phyloP scores from a whole-genome alignment of 2,329 filamentous ascomycete species.

The Alternaria incomplexa region DNA sequence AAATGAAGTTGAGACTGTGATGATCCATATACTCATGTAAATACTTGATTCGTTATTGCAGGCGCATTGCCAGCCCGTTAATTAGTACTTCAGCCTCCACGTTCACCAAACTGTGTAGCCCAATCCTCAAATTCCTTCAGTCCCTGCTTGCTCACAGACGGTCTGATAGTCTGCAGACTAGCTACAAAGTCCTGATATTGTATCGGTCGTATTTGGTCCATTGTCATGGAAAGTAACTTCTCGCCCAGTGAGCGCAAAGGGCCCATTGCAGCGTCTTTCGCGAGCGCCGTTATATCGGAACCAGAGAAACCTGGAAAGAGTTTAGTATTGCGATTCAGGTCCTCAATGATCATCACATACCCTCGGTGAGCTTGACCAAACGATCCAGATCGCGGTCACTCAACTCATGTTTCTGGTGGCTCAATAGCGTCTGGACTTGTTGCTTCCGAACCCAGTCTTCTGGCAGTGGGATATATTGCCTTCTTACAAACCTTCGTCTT shows the following conservation, averaged over 20 bases:
- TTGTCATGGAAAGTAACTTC: conserved; percentile 85
- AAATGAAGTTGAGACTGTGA: neutral
- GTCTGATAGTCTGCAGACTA: conserved; percentile 83
- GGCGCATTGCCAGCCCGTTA: neutral
- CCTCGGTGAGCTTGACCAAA: conserved; percentile 82
- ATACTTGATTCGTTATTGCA: neutral
- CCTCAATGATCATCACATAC: conserved; percentile 57
- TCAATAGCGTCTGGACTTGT: conserved; percentile 79
- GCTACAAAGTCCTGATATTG: conserved; percentile 81
- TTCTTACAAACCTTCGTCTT: conserved; percentile 83
- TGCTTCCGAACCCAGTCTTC: conserved; percentile 80
- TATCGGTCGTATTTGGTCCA: conserved; percentile 93
- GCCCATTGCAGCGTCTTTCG: conserved; percentile 98
- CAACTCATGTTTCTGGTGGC: conserved; percentile 85
- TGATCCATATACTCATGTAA: neutral
- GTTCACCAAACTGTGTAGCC: conserved; percentile 90
- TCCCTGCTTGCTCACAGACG: conserved; percentile 85
- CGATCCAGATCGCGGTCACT: conserved; percentile 72
- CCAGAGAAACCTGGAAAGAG: conserved; percentile 83
- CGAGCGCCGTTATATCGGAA: conserved; percentile 93
- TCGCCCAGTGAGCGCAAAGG: conserved; percentile 89
- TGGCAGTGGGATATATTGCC: conserved; percentile 95
- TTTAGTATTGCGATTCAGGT: neutral
- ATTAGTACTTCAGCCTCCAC: conserved; percentile 68
- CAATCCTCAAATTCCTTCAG: conserved; percentile 92